Evolutionary conservation across 306 rosid species (phyloP).

Genomic region (Acacia crassicarpa): DNA sequence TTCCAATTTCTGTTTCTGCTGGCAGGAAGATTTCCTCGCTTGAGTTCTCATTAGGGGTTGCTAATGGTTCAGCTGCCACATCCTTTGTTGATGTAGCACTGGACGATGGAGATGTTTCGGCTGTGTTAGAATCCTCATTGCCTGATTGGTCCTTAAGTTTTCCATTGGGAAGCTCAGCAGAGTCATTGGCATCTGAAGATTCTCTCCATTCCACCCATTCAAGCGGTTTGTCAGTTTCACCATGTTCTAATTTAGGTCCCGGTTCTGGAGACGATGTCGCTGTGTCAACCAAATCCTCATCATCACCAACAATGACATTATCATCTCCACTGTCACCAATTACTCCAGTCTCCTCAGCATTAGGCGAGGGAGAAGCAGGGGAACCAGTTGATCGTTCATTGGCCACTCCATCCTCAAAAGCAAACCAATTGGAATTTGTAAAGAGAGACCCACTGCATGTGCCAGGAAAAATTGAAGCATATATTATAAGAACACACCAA

Average conservation of each 20-base stretch:
- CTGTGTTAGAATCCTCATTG: slow-evolving; percentile 36
- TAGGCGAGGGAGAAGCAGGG: slow-evolving; percentile 73
- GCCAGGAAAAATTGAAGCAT: slow-evolving; percentile 26
- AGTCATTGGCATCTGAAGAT: slow-evolving; percentile 69
- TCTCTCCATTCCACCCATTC: slow-evolving; percentile 99
- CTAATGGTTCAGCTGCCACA: slow-evolving; percentile 39
- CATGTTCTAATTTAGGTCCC: slow-evolving; percentile 45
- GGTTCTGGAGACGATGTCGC: slow-evolving; percentile 74
- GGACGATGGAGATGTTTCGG: slow-evolving; percentile 53
- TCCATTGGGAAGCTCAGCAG: slow-evolving; percentile 75
- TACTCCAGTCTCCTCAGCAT: slow-evolving; percentile 50
- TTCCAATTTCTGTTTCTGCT: slow-evolving; percentile 41
- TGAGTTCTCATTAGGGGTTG: slow-evolving; percentile 30
- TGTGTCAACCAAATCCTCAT: slow-evolving; percentile 82
- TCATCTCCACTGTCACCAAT: slow-evolving; percentile 47
- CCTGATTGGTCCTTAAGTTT: slow-evolving; percentile 48
- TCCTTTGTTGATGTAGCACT: slow-evolving; percentile 36
- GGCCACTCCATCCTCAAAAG: slow-evolving; percentile 71
- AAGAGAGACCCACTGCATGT: slow-evolving; percentile 84
- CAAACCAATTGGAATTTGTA: slow-evolving; percentile 98
- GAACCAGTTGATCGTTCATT: slow-evolving; percentile 73
- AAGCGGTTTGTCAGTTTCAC: slow-evolving; percentile 78
- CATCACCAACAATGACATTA: slow-evolving; percentile 62
- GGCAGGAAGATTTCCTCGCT: slow-evolving; percentile 36
- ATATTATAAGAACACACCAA: slow-evolving; percentile 10